These are phyloP conservation scores for Setomelanomma holmii DNA, from an alignment of 2,329 filamentous ascomycete species.

Conservation along the genomic window DNA sequence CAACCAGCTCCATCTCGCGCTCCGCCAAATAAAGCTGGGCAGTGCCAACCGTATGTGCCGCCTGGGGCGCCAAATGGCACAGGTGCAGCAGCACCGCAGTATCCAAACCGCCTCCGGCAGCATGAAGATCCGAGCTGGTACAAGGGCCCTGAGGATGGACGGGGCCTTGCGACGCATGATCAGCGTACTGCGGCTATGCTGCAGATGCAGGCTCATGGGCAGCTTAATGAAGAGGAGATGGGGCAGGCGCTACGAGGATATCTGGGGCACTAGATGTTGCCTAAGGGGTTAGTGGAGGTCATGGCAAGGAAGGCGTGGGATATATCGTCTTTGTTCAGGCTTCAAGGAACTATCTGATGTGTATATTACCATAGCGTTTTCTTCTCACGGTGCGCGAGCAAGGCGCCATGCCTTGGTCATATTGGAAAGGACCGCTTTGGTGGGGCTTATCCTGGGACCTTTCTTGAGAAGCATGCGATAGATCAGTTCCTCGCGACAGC, in stretches of 20 bases:
- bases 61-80: background rate
- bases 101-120: background rate
- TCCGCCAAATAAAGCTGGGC: background rate
- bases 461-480: background rate
- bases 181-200: background rate
- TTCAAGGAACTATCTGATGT: too few relatives aligned
- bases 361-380: background rate
- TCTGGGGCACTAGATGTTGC: constrained; percentile 15
- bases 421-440: too few relatives aligned
- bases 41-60: background rate
- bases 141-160: background rate
- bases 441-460: background rate
- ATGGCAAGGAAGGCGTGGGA: too few relatives aligned
- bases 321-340: too few relatives aligned
- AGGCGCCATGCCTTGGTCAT: background rate
- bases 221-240: constrained; percentile 32
- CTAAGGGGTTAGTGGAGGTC: background rate
- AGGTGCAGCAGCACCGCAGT: background rate
- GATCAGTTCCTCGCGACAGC: background rate
- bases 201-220: constrained; percentile 15
- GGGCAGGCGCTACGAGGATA: constrained; percentile 37
- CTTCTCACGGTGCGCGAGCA: background rate
- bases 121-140: constrained; percentile 1
- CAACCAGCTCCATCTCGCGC: background rate
- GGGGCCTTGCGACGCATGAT: too few relatives aligned